Evolutionary conservation across 1,284 basidiomycete genomes (phyloP), one percentile per base, ranked within the genome.

Genomic region (Hortiboletus rubellus): DNA sequence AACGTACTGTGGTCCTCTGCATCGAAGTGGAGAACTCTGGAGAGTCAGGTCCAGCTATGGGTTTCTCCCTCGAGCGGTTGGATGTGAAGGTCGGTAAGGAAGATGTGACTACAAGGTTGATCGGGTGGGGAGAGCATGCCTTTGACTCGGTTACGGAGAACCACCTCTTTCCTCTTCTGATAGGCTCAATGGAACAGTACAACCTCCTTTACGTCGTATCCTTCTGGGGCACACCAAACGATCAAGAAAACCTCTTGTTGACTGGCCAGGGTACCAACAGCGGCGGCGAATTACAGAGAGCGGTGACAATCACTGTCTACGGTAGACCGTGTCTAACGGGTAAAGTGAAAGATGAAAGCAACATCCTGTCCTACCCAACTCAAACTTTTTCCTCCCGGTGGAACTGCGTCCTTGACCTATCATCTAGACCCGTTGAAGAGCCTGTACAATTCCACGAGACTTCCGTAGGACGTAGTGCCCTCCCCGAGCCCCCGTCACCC

Each of bases 161-260:
- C 22, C 66, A 67, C n/a, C 75, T 82, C 3, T 94, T 94, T 69
- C 94, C 93, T 2, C 73, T 95, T 9, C 75, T 72, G 6, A 77
- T 96, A 5, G 79, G 80, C 0, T 79, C 85, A 2, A 77, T 80
- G 59, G 91, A 92, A 52, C 93, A 96, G 72, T 91, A 87, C 67
- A 95, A 95, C 68, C 77, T 96, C 22, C 80, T 96, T 8, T 96
- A 95, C 65, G 87, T 89, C 0, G 89, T 96, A 10, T 83, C 85
- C 9, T 90, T 92, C 68, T 72, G 90, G 61, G 79, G 80, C 15
- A 79, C 82, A 3, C 83, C 86, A 1, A 84, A 86, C 41, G 87
- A 91, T 52, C 74, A 77, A 31, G 81, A 83, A 64, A 77, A 76
- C 45, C 70, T 81, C 58, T 74, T 77, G 7, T 64, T 80, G 34